Evolutionary conservation across 192 early-diverging fungal genomes (phyloP), one percentile per base, ranked within the genome.

Genomic region (Helicostylum pulchrum): DNA sequence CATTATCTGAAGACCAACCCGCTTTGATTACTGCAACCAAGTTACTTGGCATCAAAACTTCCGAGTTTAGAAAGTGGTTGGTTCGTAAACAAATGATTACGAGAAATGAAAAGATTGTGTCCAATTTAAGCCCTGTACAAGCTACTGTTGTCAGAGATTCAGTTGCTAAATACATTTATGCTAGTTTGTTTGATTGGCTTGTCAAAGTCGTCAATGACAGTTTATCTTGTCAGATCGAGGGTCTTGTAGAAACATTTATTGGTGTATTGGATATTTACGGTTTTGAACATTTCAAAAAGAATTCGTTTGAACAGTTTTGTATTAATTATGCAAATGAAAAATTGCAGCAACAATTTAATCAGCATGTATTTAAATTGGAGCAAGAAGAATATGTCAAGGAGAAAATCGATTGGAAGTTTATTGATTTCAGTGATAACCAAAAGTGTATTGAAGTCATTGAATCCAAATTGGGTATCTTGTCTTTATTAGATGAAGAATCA

Each of bases 271-370:
- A 99, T 87, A 99, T 99, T 68, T 99, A 98, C 67, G 97, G 93
- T 52, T 99, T 99, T 74, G 97, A 99, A 75, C 95, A 99, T 74
- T 99, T 99, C 75, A 90, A 94, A 79, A 97, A 95, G 82, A 99
- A 99, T 82, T 98, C 96, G 12, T 99, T 99, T 64, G 97, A 99
- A 80, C 97, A 99, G 83, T 99, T 98, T 78, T 99, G 97, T 84
- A 97, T 99, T 68, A 92, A 93, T 77, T 93, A 91, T 70, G 90
- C 95, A 61, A 96, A 96, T 78, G 97, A 99, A 75, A 99, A 99
- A 78, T 79, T 99, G 57, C 97, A 99, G 77, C 95, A 98, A 78
- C 91, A 79, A 77, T 99, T 99, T 75, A 99, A 96, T 80, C 90
- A 89, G 60, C 97, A 99, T 73, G 94, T 99, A 10, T 99, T 99